Conservation (phyloP, 1,284 basidiomycete genomes). For the Leccinum variabile region DNA sequence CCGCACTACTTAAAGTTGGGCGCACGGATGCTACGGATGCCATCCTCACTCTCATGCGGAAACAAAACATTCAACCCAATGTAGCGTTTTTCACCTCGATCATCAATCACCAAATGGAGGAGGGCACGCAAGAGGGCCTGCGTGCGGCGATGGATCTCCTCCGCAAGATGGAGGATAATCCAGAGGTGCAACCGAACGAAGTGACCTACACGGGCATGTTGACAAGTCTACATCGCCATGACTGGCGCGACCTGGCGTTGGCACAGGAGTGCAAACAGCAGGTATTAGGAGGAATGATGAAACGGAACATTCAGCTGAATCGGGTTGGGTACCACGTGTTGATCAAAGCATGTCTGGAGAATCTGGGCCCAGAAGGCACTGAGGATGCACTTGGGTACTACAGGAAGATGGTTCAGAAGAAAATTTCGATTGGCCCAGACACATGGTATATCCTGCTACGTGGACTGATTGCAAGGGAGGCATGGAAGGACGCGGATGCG, state of each 20-base stretch:
- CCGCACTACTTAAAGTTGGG: conserved; percentile 68
- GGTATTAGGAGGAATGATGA: conserved; percentile 62
- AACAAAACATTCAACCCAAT: conserved; percentile 71
- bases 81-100: conserved; percentile 73
- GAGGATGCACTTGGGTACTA: conserved; percentile 61
- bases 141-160: conserved; percentile 65
- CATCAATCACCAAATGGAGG: conserved; percentile 67
- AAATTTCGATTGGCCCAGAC: conserved; percentile 53
- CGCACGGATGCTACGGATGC: conserved; percentile 62
- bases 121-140: conserved; percentile 54
- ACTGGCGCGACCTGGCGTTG: conserved; percentile 44
- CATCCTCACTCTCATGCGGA: conserved; percentile 68
- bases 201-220: conserved; percentile 75
- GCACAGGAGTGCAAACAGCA: conserved; percentile 47
- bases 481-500: conserved; percentile 59
- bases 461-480: conserved; percentile 54
- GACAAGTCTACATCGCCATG: conserved; percentile 55
- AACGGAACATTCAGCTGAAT: conserved; percentile 51
- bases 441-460: conserved; percentile 76
- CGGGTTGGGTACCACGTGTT: conserved; percentile 74
- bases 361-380: conserved; percentile 47
- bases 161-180: conserved; percentile 65
- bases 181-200: conserved; percentile 58
- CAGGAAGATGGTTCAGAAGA: conserved; percentile 58
- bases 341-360: conserved; percentile 61